These are phyloP conservation scores for Glycyrrhiza uralensis DNA, from an alignment of 306 rosid species.

Conservation along the genomic window DNA sequence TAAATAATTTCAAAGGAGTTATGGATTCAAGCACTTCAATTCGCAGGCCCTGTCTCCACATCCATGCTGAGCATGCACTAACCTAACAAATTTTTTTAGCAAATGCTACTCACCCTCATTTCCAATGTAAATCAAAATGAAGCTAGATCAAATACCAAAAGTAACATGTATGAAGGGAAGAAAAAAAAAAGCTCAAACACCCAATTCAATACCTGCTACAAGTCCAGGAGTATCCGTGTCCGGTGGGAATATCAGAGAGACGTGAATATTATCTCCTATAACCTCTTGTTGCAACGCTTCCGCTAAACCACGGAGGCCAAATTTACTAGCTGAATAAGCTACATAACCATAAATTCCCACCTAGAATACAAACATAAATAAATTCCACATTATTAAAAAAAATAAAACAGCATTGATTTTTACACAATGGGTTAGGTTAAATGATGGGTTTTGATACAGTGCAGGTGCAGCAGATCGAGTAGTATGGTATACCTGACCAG, in stretches of 20 bases:
- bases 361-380: slow-evolving; percentile 34
- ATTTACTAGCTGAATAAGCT: slow-evolving; percentile 87
- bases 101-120: background rate
- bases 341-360: slow-evolving; percentile 91
- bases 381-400: slow-evolving; percentile 11
- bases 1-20: background rate
- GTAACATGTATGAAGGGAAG: background rate
- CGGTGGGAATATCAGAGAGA: slow-evolving; percentile 86
- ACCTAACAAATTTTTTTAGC: slow-evolving; percentile 5
- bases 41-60: background rate
- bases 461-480: too few species aligned
- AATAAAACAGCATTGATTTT: too few species aligned
- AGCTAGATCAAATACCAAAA: background rate
- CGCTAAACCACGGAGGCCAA: slow-evolving; percentile 88
- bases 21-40: background rate
- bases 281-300: slow-evolving; percentile 93
- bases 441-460: too few species aligned
- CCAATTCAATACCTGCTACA: slow-evolving; percentile 51
- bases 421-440: too few species aligned
- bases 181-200: slow-evolving; percentile 6
- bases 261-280: slow-evolving; percentile 66
- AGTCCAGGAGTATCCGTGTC: slow-evolving; percentile 92
- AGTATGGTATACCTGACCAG: slow-evolving; percentile 76
- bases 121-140: background rate
- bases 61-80: background rate